These are phyloP conservation scores for Lablab purpureus DNA, from an alignment of 306 rosid species.

Conservation along the genomic window DNA sequence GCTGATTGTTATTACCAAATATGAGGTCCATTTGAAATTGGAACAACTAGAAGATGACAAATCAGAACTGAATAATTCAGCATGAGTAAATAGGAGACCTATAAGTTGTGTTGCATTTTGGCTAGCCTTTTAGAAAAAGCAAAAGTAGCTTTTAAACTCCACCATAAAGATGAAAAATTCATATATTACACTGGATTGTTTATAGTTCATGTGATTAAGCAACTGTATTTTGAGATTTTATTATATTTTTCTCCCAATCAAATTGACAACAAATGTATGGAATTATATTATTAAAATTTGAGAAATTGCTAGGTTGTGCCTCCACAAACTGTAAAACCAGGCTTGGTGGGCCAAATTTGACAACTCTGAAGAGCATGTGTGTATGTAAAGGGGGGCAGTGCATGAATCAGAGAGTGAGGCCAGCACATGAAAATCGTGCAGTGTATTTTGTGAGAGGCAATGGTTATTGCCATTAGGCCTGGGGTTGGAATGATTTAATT, in stretches of 20 bases:
- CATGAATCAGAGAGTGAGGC: slow-evolving; percentile 3
- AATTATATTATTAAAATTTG: neutral
- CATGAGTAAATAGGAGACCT: slow-evolving; percentile 21
- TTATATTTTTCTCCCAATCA: neutral
- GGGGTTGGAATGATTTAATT: neutral
- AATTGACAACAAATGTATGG: neutral
- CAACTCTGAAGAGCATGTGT: neutral
- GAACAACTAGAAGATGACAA: slow-evolving; percentile 37
- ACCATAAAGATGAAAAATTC: slow-evolving; percentile 17
- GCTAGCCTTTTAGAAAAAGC: slow-evolving; percentile 34
- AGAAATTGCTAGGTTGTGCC: neutral
- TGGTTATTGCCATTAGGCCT: neutral
- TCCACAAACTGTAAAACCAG: neutral
- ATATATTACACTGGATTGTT: neutral
- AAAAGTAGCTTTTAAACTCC: slow-evolving; percentile 13
- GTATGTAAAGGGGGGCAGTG: neutral
- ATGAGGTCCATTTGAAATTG: slow-evolving; percentile 19
- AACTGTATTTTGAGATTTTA: slow-evolving; percentile 5
- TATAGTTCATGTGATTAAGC: neutral
- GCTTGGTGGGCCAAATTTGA: slow-evolving; percentile 9
- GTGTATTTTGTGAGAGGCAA: neutral
- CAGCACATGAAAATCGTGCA: slow-evolving; percentile 2
- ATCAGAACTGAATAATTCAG: slow-evolving; percentile 39
- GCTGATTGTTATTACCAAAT: neutral
- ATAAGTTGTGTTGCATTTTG: slow-evolving; percentile 27